These are phyloP conservation scores for Globisporangium iwayamae DNA, from an alignment of 352 stramenopile species.

Conservation along the genomic window DNA sequence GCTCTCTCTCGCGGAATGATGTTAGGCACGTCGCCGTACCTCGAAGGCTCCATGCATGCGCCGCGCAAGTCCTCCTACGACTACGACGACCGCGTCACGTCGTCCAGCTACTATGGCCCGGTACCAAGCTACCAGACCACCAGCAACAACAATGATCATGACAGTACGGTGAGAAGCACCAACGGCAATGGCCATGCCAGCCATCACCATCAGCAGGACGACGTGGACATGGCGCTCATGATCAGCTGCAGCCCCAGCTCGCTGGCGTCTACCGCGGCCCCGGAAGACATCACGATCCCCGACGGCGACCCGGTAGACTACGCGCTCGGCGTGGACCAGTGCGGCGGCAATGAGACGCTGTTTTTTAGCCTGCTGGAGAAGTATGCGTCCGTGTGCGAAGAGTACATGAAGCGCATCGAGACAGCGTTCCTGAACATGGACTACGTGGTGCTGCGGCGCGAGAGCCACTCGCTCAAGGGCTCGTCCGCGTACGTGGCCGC, in stretches of 20 bases:
- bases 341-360: conserved; percentile 74
- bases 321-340: conserved; percentile 75
- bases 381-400: conserved; percentile 64
- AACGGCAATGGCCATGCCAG: conserved; percentile 13
- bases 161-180: background rate
- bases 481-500: conserved; percentile 82
- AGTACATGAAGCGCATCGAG: conserved; percentile 78
- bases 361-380: conserved; percentile 83
- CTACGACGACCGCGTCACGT: conserved; percentile 5
- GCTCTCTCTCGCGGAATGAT: conserved; percentile 12
- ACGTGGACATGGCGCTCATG: conserved; percentile 16
- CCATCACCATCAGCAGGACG: conserved; percentile 20
- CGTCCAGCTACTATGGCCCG: conserved; percentile 1
- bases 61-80: conserved; percentile 16
- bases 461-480: conserved; percentile 87
- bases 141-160: background rate
- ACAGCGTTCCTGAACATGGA: conserved; percentile 46
- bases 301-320: conserved; percentile 81
- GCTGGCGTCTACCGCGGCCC: conserved; percentile 38
- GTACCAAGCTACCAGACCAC: background rate
- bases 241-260: conserved; percentile 36
- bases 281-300: conserved; percentile 72
- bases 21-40: conserved; percentile 12
- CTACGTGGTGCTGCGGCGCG: conserved; percentile 61
- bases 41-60: conserved; percentile 3